Percentiles rank a stretch among this genome's conserved stretches.
phyloP scores from a whole-genome alignment of 192 early-diverging fungal genomes.

The Coemansia sp. region DNA sequence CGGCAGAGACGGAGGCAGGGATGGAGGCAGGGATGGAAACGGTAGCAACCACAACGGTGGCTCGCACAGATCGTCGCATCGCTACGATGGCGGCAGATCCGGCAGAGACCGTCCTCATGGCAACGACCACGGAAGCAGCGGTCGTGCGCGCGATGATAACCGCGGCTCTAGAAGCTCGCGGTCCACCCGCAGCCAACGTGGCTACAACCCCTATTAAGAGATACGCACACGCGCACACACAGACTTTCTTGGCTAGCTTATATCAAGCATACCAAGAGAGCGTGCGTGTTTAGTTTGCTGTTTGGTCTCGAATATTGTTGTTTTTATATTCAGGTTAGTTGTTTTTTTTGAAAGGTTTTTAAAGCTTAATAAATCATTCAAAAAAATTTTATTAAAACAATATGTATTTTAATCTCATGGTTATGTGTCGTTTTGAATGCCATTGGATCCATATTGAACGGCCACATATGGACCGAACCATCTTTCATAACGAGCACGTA shows the following conservation, averaged over 20 bases:
- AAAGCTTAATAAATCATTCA: no score
- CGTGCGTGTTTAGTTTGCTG: no score
- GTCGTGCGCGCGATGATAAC: slow-evolving; percentile 25
- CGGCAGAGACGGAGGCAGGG: no score
- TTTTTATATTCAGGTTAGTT: background rate
- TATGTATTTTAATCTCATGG: background rate
- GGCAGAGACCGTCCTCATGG: slow-evolving; percentile 25
- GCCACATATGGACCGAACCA: slow-evolving; percentile 50
- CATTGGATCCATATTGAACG: slow-evolving; percentile 27
- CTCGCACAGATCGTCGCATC: slow-evolving; percentile 32
- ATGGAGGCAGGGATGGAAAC: no score
- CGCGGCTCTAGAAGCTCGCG: slow-evolving; percentile 20
- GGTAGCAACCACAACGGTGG: slow-evolving; percentile 7
- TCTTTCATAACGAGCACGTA: slow-evolving; percentile 47
- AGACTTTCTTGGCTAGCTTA: no score
- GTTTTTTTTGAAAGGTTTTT: background rate
- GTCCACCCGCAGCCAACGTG: slow-evolving; percentile 33
- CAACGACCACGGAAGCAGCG: slow-evolving; percentile 14
- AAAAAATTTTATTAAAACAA: background rate
- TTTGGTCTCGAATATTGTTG: no score
- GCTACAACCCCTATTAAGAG: slow-evolving; percentile 40
- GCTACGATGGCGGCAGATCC: slow-evolving; percentile 25
- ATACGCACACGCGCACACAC: no score
- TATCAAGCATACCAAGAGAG: no score
- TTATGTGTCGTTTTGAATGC: slow-evolving; percentile 8